Evolutionary conservation across 768 basidiomycete genomes (phyloP), one percentile per base, ranked within the genome.

Genomic region (Neoboletus magnificus): DNA sequence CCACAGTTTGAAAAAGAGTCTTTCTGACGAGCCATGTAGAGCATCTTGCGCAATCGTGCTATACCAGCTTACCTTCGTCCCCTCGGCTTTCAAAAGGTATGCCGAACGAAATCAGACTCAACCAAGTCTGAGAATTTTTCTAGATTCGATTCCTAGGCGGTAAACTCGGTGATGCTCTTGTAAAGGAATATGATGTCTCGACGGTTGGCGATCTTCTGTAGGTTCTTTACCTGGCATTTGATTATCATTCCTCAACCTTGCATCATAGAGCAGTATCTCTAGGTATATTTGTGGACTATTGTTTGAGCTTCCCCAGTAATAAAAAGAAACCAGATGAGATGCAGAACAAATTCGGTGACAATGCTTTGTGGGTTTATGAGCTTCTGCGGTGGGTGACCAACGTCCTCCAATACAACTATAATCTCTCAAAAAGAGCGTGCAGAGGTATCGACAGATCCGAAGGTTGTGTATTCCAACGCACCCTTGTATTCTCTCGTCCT

Each of bases 81-180:
- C 4, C 77, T 98, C 70, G 76, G 82, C n/a, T 98, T 98, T 65
- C 91, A 91, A 58, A 93, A 93, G 79, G 89, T 86, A 57, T 43
- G 66, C 30, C 32, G 4, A 16, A 50, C 29, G 5, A 41, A 35
- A 48, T 39, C 37, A 55, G 40, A 45, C 36, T 15, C 23, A 16
- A 16, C 23, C 12, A 33, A 44, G 12, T 42, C 50, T 55, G 25
- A 68, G 27, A 12, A 37, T 40, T 22, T 39, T 15, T 62, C 18
- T 9, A 94, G 92, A 98, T 99, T 66, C 83, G 97, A 12, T 92
- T 91, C 62, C 76, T 99, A 0, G 97, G 97, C 3, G 97, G 97
- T 16, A 99, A 98, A 71, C 81, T 98, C 1, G 97, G 97, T 1
- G 80, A 84, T 50, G 87, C 91, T 2, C 76, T 99, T 27, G 92